phyloP scores from a whole-genome alignment of 139 green algal species.

The Chlamydomonas sp. region DNA sequence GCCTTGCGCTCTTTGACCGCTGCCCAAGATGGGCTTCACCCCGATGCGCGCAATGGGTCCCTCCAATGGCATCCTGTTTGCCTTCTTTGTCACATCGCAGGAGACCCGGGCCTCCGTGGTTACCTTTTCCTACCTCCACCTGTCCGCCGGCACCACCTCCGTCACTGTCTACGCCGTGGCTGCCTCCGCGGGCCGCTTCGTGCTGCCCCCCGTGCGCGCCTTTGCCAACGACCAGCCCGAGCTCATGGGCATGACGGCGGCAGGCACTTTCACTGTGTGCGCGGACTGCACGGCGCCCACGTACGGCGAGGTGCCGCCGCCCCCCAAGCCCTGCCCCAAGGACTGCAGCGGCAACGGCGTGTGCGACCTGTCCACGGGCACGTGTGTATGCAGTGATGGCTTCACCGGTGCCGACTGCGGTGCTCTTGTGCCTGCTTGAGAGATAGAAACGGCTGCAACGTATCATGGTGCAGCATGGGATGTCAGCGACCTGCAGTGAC shows the following conservation, averaged over 20 bases:
- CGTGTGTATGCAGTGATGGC: conserved; percentile 50
- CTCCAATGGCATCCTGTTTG: neutral
- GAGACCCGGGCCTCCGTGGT: conserved; percentile 49
- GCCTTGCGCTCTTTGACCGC: too few relatives aligned
- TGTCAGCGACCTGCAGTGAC: too few relatives aligned
- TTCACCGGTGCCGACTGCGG: conserved; percentile 44
- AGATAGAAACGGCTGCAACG: too few relatives aligned
- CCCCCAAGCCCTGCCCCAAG: conserved; percentile 48
- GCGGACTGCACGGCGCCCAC: neutral
- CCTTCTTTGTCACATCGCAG: conserved; percentile 31
- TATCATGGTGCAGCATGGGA: too few relatives aligned
- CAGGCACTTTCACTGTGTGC: conserved; percentile 38
- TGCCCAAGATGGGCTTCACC: too few relatives aligned
- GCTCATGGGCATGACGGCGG: conserved; percentile 56
- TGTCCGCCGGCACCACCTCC: conserved; percentile 57
- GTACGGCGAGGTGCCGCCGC: neutral
- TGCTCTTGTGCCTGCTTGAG: too few relatives aligned
- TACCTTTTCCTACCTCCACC: conserved; percentile 48
- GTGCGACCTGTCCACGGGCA: conserved; percentile 52
- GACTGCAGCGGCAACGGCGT: conserved; percentile 57
- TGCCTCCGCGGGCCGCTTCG: conserved; percentile 62
- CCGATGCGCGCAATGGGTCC: too few relatives aligned
- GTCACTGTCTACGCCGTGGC: conserved; percentile 64
- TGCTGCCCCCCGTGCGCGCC: conserved; percentile 63
- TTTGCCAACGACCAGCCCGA: conserved; percentile 70